These are phyloP conservation scores for Passiflora organensis DNA, from an alignment of 345 rosid species.

Conservation along the genomic window DNA sequence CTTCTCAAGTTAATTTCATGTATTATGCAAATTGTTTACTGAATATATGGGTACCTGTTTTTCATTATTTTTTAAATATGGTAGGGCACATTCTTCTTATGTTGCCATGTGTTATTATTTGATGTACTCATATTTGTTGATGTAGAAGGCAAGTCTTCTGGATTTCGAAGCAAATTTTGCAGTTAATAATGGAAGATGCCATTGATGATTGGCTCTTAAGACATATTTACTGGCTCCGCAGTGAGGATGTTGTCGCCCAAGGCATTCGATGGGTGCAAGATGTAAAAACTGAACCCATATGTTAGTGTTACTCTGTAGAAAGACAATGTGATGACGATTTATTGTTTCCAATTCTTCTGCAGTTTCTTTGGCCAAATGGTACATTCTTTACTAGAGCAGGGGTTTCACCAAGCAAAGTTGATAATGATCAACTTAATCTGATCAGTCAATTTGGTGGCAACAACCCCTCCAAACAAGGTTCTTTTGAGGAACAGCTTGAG, in stretches of 20 bases:
- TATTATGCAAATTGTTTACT: neutral
- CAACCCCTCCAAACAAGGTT: conserved; percentile 44
- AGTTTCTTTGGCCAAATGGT: conserved; percentile 95
- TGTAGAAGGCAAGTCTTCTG: conserved; percentile 95
- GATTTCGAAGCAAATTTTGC: conserved; percentile 95
- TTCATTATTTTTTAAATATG: too few species aligned
- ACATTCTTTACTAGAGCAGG: conserved; percentile 59
- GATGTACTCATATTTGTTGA: conserved; percentile 13
- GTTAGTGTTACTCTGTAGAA: neutral
- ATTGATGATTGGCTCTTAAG: conserved; percentile 95
- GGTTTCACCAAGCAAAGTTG: conserved; percentile 28
- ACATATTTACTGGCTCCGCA: conserved; percentile 76
- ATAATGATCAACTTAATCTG: conserved; percentile 30
- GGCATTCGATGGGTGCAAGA: conserved; percentile 90
- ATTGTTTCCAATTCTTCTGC: conserved; percentile 10
- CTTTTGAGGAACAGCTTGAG: conserved; percentile 80
- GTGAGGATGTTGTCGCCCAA: conserved; percentile 67
- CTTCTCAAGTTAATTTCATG: neutral
- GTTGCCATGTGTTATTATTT: neutral
- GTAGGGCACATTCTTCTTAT: too few species aligned
- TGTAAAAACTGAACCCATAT: conserved; percentile 49
- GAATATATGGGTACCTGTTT: neutral
- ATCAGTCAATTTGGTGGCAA: conserved; percentile 49
- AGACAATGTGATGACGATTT: conserved; percentile 1
- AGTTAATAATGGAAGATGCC: conserved; percentile 96